Evolutionary conservation across 345 rosid species (phyloP), one percentile per base, ranked within the genome.

Genomic region (Eutrema yunnanense): DNA sequence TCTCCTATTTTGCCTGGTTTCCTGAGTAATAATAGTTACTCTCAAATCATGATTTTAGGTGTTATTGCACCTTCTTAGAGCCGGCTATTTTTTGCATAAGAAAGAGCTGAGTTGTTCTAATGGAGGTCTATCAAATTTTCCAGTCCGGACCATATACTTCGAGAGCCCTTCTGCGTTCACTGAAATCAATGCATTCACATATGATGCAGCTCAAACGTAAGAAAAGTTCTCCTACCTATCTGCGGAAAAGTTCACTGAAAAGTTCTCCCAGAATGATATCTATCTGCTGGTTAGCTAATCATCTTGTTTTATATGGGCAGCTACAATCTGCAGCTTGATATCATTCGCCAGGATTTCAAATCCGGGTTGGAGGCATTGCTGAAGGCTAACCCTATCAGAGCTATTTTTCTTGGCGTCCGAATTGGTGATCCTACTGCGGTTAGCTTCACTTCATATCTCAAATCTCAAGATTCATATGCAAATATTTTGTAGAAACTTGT

Each of bases 391-490:
- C 92, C 96, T n/a, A 86, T 95, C 50, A 79, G 88, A 82, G 99
- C 99, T 55, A 95, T 95, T 72, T 92, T 95, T 72, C 99, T 95
- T 67, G 99, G 99, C 53, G 99, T 95, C 53, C 84, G 98, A 44
- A 88, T 95, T 79, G 99, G 99, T 81, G 99, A 95, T 82, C 99
- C 99, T 71, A 95, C 99, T 34, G 99, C 99, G 84, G 99, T 95
- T 63, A 95, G 75, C 79, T 72, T 66, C 73, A 32, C 61, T 52
- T 65, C 48, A 16, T 40, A 54, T 27, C 52, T 40, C 67, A 50
- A 49, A 54, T 14, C 52, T 40, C 67, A 58, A 41, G 54, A 71
- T 26, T 60, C 33, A 12, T 33, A 52, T 52, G 64, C 69, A 61
- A 2, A 47, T 10, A 54, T 27, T 43, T 49, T 41, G 33, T 48